phyloP scores from a whole-genome alignment of 2,329 filamentous ascomycete genomes.

The Dryadomyces quercivorus region DNA sequence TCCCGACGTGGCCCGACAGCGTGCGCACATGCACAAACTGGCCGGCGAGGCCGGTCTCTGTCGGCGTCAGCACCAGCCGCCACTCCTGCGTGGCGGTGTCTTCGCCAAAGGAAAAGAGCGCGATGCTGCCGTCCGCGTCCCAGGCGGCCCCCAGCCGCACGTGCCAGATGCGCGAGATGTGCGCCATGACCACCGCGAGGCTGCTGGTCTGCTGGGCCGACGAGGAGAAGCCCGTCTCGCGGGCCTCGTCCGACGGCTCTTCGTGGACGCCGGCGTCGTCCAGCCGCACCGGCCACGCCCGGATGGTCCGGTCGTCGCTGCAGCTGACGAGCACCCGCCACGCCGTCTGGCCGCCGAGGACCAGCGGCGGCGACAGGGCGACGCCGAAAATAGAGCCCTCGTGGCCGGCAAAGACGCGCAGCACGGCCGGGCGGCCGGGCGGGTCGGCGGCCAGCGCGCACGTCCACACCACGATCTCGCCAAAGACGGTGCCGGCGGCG shows the following conservation, averaged over 20 bases:
- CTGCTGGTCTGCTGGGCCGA: slow-evolving; percentile 17
- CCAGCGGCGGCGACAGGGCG: slow-evolving; percentile 52
- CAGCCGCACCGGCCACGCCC: slow-evolving; percentile 51
- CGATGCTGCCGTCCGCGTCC: background rate
- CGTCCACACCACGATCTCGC: slow-evolving; percentile 85
- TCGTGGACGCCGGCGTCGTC: background rate
- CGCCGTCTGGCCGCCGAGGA: slow-evolving; percentile 19
- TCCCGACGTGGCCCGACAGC: slow-evolving; percentile 62
- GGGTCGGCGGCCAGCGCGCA: slow-evolving; percentile 31
- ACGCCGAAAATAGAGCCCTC: slow-evolving; percentile 93
- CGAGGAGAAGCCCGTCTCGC: slow-evolving; percentile 47
- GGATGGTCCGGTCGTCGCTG: slow-evolving; percentile 85
- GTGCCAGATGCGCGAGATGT: slow-evolving; percentile 81
- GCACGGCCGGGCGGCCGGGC: slow-evolving; percentile 26
- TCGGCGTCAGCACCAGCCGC: slow-evolving; percentile 34
- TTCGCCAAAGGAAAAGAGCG: slow-evolving; percentile 69
- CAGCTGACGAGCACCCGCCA: slow-evolving; percentile 64
- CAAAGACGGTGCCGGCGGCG: slow-evolving; percentile 68
- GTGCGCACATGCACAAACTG: slow-evolving; percentile 39
- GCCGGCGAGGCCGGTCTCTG: background rate
- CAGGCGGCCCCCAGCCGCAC: slow-evolving; percentile 45
- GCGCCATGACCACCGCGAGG: slow-evolving; percentile 69
- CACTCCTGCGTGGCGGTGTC: slow-evolving; percentile 69
- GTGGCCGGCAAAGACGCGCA: slow-evolving; percentile 53
- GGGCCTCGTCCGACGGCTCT: slow-evolving; percentile 18